Conservation (phyloP, 2,329 filamentous ascomycete genomes). For the Colletotrichum liriopes region DNA sequence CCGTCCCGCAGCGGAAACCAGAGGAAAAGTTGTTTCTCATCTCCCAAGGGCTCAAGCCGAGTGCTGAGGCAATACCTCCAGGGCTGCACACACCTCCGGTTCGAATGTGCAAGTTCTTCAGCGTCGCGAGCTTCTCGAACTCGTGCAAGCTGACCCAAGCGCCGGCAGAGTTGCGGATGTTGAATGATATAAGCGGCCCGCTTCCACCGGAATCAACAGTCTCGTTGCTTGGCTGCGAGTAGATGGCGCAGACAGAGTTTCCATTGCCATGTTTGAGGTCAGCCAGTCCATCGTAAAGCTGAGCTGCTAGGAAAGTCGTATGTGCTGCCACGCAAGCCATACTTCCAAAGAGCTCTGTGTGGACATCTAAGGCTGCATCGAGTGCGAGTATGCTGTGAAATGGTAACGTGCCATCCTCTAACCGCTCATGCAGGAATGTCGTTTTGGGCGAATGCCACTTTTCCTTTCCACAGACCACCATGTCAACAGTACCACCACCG, state of each 20-base stretch:
- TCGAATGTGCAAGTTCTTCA: slow-evolving; percentile 86
- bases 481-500: slow-evolving; percentile 93
- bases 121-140: slow-evolving; percentile 86
- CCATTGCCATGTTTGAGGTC: slow-evolving; percentile 80
- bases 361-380: slow-evolving; percentile 79
- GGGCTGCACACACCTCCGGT: slow-evolving; percentile 95
- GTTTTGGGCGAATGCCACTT: slow-evolving; percentile 88
- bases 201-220: slow-evolving; percentile 53
- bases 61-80: slow-evolving; percentile 82
- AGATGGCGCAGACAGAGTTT: slow-evolving; percentile 75
- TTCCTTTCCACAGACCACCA: slow-evolving; percentile 83
- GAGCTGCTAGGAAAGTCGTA: slow-evolving; percentile 74
- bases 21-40: slow-evolving; percentile 88
- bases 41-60: slow-evolving; percentile 85
- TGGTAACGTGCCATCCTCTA: slow-evolving; percentile 94
- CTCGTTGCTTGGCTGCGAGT: slow-evolving; percentile 57
- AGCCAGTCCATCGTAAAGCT: slow-evolving; percentile 72
- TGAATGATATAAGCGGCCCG: slow-evolving; percentile 89
- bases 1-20: slow-evolving; percentile 87
- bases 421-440: slow-evolving; percentile 79
- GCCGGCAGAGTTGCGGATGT: slow-evolving; percentile 78
- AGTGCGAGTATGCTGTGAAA: slow-evolving; percentile 92
- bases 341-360: slow-evolving; percentile 78
- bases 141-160: slow-evolving; percentile 87
- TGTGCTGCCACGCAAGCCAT: slow-evolving; percentile 81